A percentile compares a stretch with the other conserved stretches of the same genome.
These are phyloP conservation scores for Malassezia furfur DNA, from an alignment of 1,284 basidiomycete genomes.

Conservation along the genomic window DNA sequence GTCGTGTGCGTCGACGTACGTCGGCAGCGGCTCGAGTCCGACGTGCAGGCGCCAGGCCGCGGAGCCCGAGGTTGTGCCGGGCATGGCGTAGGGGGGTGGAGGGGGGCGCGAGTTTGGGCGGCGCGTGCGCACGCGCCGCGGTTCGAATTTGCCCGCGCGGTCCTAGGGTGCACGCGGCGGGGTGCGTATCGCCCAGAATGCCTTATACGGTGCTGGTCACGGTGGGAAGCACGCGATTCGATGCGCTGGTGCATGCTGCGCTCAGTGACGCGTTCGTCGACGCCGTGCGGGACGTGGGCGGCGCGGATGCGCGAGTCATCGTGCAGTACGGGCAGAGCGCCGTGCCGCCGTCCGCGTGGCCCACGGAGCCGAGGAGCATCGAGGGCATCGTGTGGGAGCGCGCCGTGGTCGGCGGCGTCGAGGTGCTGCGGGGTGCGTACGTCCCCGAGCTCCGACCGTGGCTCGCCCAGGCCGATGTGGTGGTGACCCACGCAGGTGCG, in stretches of 20 bases:
- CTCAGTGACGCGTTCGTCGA: conserved; percentile 13
- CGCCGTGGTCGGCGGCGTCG: conserved; percentile 13
- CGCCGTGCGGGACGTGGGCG: background rate
- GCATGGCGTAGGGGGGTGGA: background rate
- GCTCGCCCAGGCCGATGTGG: conserved; percentile 61
- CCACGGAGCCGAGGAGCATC: conserved; percentile 12
- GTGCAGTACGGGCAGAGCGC: conserved; percentile 12
- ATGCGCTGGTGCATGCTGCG: conserved; percentile 26
- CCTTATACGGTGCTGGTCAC: conserved; percentile 26
- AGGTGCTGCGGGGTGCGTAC: conserved; percentile 26
- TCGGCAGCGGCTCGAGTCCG: conserved; percentile 19
- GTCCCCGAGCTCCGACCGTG: conserved; percentile 21
- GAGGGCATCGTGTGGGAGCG: conserved; percentile 16
- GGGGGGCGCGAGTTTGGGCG: background rate
- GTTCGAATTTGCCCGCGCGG: background rate
- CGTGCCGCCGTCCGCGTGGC: background rate
- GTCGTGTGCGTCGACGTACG: conserved; percentile 13
- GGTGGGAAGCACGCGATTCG: conserved; percentile 36
- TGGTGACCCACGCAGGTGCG: conserved; percentile 87
- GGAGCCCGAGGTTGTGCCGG: background rate
- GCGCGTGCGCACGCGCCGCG: background rate
- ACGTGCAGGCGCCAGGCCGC: conserved; percentile 13
- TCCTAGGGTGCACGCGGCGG: too few species aligned
- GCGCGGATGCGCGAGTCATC: background rate
- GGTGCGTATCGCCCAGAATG: background rate